Base-by-base conservation (phyloP, 805 yeast species). In the Candida bentonensis region DNA sequence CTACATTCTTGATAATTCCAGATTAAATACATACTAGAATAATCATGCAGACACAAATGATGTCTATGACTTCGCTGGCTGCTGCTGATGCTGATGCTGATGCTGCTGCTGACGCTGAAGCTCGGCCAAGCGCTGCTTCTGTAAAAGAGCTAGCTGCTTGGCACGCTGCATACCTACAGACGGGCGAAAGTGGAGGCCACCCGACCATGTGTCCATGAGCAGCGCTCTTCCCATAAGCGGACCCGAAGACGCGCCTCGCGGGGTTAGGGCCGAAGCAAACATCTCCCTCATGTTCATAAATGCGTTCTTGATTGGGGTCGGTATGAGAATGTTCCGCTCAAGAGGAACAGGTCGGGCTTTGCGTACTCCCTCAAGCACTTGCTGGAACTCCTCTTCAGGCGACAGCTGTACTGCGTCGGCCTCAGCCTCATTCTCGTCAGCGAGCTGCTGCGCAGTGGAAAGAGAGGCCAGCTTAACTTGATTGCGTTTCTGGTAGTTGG, bases 201-300 rank as follows among this genome's bases (percentile, higher is more conserved):
- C 36, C 7, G 5, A 9, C 36, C 36, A 30, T 11, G 7, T 30
- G n/a, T 30, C 36, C 36, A 30, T 30, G 20, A 30, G 36, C 17
- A 30, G 13, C 7, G 36, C 36, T 11, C 36, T 11, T 11, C 36
- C 36, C 36, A 30, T 30, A 5, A 30, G 17, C 17, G 36, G 36
- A 5, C 36, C 36, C 17, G 20, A 9, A 11, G 36, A 9, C 17
- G 36, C 13, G n/a, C 36, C 36, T 13, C 36, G 11, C 17, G 36
- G 36, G 5, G 36, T 30, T 4, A 30, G 36, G 78, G 95, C 89
- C 47, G 83, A 76, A 1, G 96, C 95, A 63, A 89, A 83, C 79
- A 88, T 84, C 60, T 92, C 98, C 51, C 97, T 72, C 83, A 86
- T 81, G 48, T 94, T 74, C 53, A 92, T 69, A 53, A 84, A 85